These are phyloP conservation scores for Neopestalotiopsis sp. DNA, from an alignment of 2,329 filamentous ascomycete species.

Conservation along the genomic window DNA sequence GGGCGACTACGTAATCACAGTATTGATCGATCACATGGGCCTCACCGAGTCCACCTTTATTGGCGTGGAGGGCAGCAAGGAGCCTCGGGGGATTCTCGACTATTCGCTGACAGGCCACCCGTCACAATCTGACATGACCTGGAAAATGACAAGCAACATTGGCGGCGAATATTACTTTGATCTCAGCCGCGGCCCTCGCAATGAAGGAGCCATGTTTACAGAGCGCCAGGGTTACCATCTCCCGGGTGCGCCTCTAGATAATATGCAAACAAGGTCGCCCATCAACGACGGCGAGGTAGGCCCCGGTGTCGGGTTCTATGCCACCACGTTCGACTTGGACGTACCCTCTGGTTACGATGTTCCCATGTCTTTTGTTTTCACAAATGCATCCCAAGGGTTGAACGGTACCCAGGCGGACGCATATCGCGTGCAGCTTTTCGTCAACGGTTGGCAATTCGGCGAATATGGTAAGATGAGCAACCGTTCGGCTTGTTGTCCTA, in stretches of 20 bases:
- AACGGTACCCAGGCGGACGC: slow-evolving; percentile 53
- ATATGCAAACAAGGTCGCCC: slow-evolving; percentile 46
- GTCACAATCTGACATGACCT: slow-evolving; percentile 52
- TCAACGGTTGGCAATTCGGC: slow-evolving; percentile 78
- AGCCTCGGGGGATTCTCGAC: slow-evolving; percentile 65
- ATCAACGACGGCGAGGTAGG: slow-evolving; percentile 48
- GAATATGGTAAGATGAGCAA: slow-evolving; percentile 36
- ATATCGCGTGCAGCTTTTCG: slow-evolving; percentile 71
- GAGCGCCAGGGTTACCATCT: slow-evolving; percentile 69
- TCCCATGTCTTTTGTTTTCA: slow-evolving; percentile 57
- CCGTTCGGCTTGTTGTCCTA: background rate
- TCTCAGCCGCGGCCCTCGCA: slow-evolving; percentile 64
- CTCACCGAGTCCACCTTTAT: slow-evolving; percentile 65
- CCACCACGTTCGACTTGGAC: slow-evolving; percentile 59
- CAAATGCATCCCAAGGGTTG: slow-evolving; percentile 19
- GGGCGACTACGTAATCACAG: slow-evolving; percentile 65
- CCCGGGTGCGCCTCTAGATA: slow-evolving; percentile 53
- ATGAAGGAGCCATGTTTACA: slow-evolving; percentile 69
- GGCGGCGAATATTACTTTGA: slow-evolving; percentile 69
- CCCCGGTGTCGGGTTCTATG: slow-evolving; percentile 65
- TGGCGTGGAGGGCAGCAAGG: slow-evolving; percentile 66
- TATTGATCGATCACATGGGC: slow-evolving; percentile 77
- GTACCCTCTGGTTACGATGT: slow-evolving; percentile 64
- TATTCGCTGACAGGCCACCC: slow-evolving; percentile 57
- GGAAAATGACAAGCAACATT: slow-evolving; percentile 74